These are phyloP conservation scores for Thelonectria olida DNA, from an alignment of 2,329 filamentous ascomycete species.

Conservation along the genomic window DNA sequence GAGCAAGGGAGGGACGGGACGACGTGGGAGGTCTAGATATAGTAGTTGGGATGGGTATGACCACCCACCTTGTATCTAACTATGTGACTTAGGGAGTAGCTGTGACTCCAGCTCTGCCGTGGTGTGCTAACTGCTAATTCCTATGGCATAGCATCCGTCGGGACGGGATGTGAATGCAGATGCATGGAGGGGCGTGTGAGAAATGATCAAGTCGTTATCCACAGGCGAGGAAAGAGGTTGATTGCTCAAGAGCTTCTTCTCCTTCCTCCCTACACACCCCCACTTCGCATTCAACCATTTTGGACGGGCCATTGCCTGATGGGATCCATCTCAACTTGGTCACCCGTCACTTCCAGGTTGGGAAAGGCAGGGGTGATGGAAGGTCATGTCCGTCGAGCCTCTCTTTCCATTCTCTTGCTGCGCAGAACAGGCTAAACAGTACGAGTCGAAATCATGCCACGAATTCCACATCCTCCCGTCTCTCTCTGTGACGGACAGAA, in stretches of 20 bases:
- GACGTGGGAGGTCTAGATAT: conserved; percentile 18
- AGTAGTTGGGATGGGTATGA: conserved; percentile 2
- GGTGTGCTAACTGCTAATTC: too few relatives aligned
- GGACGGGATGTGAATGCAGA: neutral
- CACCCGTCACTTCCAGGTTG: conserved; percentile 6
- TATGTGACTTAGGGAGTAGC: neutral
- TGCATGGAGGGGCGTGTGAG: neutral
- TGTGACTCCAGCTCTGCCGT: neutral
- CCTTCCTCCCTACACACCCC: neutral
- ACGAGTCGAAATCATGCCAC: neutral
- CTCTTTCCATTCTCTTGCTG: neutral
- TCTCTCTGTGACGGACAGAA: neutral
- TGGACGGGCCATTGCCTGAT: conserved; percentile 14
- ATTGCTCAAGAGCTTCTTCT: neutral
- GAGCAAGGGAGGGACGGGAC: neutral
- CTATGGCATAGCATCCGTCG: neutral
- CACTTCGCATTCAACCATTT: neutral
- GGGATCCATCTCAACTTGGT: conserved; percentile 16
- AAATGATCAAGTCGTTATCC: neutral
- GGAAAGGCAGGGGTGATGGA: conserved; percentile 6
- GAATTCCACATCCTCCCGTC: neutral
- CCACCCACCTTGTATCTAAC: neutral
- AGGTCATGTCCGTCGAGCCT: conserved; percentile 6
- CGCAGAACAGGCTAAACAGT: neutral
- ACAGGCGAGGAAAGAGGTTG: too few relatives aligned